Evolutionary conservation across 495 filamentous ascomycete genomes (phyloP).

Genomic region (Amorphotheca resinae): DNA sequence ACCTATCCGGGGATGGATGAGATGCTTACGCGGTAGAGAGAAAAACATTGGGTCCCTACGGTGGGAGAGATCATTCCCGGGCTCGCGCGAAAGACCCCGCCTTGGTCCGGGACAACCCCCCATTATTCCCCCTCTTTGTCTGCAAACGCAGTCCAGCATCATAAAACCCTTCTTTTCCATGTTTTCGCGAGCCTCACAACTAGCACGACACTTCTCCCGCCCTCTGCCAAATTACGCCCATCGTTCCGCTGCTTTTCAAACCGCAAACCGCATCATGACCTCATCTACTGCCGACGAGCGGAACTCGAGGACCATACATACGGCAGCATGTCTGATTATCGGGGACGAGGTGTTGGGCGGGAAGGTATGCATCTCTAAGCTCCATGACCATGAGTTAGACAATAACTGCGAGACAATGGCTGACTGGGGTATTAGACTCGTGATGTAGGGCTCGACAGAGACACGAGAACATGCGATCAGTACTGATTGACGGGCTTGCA

Average conservation of each 20-base stretch:
- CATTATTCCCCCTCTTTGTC: too few relatives aligned
- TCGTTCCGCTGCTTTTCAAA: conserved; percentile 27
- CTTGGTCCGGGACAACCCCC: too few relatives aligned
- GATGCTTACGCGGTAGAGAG: too few relatives aligned
- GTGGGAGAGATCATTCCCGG: too few relatives aligned
- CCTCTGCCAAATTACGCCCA: conserved; percentile 44
- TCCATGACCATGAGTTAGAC: background rate
- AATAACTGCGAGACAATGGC: background rate
- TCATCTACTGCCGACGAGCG: conserved; percentile 39
- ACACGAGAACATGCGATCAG: background rate
- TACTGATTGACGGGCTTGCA: conserved; percentile 29
- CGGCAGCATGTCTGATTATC: conserved; percentile 89
- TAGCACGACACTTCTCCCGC: conserved; percentile 59
- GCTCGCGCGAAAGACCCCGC: background rate
- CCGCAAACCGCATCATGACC: conserved; percentile 33
- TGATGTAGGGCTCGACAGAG: conserved; percentile 11
- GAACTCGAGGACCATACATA: conserved; percentile 58
- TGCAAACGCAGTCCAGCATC: too few relatives aligned
- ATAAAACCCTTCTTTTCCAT: conserved; percentile 31
- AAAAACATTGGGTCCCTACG: too few relatives aligned
- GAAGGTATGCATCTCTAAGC: conserved; percentile 47
- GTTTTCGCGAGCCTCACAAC: conserved; percentile 61
- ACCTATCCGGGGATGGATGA: too few relatives aligned
- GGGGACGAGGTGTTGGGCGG: conserved; percentile 95
- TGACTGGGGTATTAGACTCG: conserved; percentile 16